Base-by-base conservation (phyloP, 345 rosid genomes). In the Turritis glabra region DNA sequence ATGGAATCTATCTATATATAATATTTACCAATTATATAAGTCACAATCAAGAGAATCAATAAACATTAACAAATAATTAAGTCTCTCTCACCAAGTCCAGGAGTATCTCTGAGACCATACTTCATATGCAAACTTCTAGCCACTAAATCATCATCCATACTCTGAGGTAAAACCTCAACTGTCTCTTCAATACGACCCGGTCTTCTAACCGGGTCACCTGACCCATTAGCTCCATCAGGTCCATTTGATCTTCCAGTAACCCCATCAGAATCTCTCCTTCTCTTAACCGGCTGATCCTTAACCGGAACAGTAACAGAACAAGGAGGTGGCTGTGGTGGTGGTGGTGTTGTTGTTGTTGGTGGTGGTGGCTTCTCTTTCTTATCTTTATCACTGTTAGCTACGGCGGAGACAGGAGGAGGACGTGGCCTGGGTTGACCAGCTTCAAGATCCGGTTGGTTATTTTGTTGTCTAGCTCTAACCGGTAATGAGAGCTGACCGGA, bases 61-160 rank as follows among this genome's bases (percentile, higher is more conserved):
- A 47, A 18, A 14, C 46, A 71, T 14, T 35, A 52, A 52, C 56
- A 70, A 77, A 54, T 27, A 46, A 5, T 37, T 8, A 50, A 57
- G 23, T 8, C n/a, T n/a, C n/a, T 35, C 84, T 78, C 73, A 95
- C 99, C 96, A 38, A 95, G 96, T 21, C 99, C 99, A 73, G 99
- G 99, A 7, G 89, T 79, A 77, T 90, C 97, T 79, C 97, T 77
- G 44, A 95, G 88, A 74, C 88, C 93, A 81, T 91, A 95, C 80
- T 86, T 95, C 96, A 95, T 83, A 70, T 87, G 97, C 19, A 89
- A 61, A 75, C 78, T 93, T 73, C 96, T 85, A 54, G 81, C 83
- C 19, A 61, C 81, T 18, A 85, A 74, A 37, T 88, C 90, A 68
- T 85, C 97, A 44, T 87, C 97, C 68, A 82, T 83, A 8, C 71